A percentile compares a stretch with the other conserved stretches of the same genome.
Evolutionary conservation across 1,139 yeast genomes (phyloP).

Genomic region (Geotrichum citri-aurantii): DNA sequence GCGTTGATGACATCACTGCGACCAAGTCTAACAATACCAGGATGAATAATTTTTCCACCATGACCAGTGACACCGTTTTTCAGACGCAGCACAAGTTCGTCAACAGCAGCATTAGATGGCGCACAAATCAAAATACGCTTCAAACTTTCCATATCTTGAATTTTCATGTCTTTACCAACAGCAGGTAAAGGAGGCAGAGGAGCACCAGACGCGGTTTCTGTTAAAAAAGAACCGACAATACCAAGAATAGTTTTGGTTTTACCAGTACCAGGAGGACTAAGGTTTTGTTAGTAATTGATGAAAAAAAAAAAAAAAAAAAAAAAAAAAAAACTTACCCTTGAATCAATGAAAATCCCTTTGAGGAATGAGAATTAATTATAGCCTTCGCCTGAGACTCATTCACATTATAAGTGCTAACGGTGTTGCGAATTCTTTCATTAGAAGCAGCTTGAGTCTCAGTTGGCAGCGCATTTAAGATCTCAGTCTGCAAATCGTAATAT

Average conservation of each 20-base stretch:
- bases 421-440: slow-evolving; percentile 40
- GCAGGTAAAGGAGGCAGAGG: slow-evolving; percentile 28
- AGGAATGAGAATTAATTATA: slow-evolving; percentile 61
- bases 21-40: slow-evolving; percentile 84
- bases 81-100: slow-evolving; percentile 84
- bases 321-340: slow-evolving; percentile 52
- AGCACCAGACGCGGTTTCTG: slow-evolving; percentile 38
- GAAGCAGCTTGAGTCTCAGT: slow-evolving; percentile 31
- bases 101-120: slow-evolving; percentile 98
- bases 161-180: slow-evolving; percentile 37
- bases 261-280: slow-evolving; percentile 89
- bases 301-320: not conserved
- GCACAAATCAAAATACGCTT: slow-evolving; percentile 81
- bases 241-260: slow-evolving; percentile 95
- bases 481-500: slow-evolving; percentile 65
- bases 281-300: slow-evolving; percentile 9
- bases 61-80: slow-evolving; percentile 58
- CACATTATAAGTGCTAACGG: slow-evolving; percentile 47
- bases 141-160: slow-evolving; percentile 29
- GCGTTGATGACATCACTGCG: slow-evolving; percentile 82
- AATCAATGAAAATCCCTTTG: slow-evolving; percentile 77
- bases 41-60: slow-evolving; percentile 53
- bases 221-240: slow-evolving; percentile 71
- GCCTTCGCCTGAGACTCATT: slow-evolving; percentile 91
- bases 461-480: slow-evolving; percentile 64